A percentile compares a stretch with the other conserved stretches of the same genome.
These are phyloP conservation scores for Phialophora verrucosa DNA, from an alignment of 2,329 filamentous ascomycete genomes.

Conservation along the genomic window DNA sequence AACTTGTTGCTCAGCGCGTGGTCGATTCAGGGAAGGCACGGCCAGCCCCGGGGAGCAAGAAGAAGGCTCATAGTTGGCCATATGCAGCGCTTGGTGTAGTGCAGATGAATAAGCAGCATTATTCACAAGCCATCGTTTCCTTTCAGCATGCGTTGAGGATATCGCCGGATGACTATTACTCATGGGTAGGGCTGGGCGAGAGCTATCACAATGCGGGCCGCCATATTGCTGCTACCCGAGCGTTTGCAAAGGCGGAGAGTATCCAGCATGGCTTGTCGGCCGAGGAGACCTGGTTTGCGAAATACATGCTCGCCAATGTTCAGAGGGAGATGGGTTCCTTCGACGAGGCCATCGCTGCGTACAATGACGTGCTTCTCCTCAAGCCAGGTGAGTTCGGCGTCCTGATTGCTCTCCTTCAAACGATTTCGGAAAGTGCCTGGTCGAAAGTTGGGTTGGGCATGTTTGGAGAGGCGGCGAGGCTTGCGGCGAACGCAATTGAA, in stretches of 20 bases:
- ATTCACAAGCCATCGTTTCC: slow-evolving; percentile 83
- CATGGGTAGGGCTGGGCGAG: slow-evolving; percentile 95
- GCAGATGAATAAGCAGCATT: slow-evolving; percentile 92
- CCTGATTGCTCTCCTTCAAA: slow-evolving; percentile 84
- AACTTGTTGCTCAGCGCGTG: slow-evolving; percentile 86
- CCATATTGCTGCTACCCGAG: slow-evolving; percentile 91
- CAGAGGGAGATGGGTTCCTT: slow-evolving; percentile 90
- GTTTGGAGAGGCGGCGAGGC: slow-evolving; percentile 79
- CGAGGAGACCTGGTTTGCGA: slow-evolving; percentile 88
- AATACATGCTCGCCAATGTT: slow-evolving; percentile 95
- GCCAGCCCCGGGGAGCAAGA: slow-evolving; percentile 88
- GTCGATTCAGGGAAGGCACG: slow-evolving; percentile 94
- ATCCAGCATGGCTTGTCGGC: slow-evolving; percentile 68
- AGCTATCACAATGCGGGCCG: slow-evolving; percentile 94
- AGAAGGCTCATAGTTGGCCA: slow-evolving; percentile 93
- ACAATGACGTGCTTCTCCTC: slow-evolving; percentile 71
- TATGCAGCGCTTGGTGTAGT: slow-evolving; percentile 92
- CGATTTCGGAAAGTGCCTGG: slow-evolving; percentile 80
- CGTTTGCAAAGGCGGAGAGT: slow-evolving; percentile 81
- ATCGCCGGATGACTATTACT: slow-evolving; percentile 85
- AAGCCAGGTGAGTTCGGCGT: slow-evolving; percentile 82
- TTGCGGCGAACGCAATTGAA: slow-evolving; percentile 71
- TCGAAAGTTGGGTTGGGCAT: slow-evolving; percentile 79
- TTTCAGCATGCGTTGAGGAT: slow-evolving; percentile 90
- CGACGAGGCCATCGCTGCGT: slow-evolving; percentile 78